Conservation (phyloP, 176 grass and related monocot genomes). For the Dendrocalamus sinicus region DNA sequence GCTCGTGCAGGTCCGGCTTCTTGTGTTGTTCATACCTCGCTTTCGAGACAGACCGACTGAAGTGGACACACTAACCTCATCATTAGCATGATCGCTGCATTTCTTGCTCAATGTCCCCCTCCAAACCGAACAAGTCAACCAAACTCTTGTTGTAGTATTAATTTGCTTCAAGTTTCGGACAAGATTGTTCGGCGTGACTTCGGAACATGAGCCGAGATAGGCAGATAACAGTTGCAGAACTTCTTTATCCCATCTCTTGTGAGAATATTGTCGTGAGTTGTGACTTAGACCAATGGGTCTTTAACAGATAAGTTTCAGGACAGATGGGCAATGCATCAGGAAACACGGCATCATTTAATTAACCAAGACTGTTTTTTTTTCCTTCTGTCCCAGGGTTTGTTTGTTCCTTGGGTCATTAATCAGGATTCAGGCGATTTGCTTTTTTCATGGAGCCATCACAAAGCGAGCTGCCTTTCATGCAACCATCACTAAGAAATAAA, state of each 20-base stretch:
- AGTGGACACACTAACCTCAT: constrained; percentile 7
- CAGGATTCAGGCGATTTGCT: neutral
- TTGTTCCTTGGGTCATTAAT: constrained; percentile 19
- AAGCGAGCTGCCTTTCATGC: neutral
- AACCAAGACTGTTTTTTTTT: neutral
- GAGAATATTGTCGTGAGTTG: neutral
- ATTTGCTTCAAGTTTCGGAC: constrained; percentile 42
- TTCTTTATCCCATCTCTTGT: neutral
- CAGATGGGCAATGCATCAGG: neutral
- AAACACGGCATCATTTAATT: neutral
- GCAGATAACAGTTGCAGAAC: neutral
- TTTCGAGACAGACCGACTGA: neutral
- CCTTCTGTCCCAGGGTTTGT: neutral
- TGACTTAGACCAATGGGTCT: neutral
- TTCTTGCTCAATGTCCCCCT: constrained; percentile 13
- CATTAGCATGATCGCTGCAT: constrained; percentile 18
- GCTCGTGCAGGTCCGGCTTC: neutral
- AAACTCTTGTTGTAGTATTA: neutral
- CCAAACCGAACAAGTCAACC: constrained; percentile 18
- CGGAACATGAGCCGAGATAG: neutral
- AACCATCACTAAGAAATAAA: constrained; percentile 4
- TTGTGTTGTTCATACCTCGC: constrained; percentile 1
- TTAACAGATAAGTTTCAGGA: neutral
- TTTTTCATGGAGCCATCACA: constrained; percentile 4
- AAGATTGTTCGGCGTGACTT: constrained; percentile 15